These are phyloP conservation scores for Smallanthus sonchifolius DNA, from an alignment of 129 eudicot species.

Conservation along the genomic window DNA sequence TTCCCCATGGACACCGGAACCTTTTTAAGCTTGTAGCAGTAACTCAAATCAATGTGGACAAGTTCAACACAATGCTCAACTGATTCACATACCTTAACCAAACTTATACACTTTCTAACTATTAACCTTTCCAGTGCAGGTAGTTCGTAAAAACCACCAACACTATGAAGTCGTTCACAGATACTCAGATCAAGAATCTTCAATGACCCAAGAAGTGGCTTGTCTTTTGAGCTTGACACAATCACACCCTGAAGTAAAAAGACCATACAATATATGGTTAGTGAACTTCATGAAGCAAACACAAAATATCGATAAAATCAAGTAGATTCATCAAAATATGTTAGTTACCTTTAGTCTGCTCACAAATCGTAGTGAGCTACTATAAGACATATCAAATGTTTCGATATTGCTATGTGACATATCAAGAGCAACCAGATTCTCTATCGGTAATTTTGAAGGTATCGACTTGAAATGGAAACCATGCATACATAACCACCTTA, in stretches of 20 bases:
- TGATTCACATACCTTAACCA: not conserved
- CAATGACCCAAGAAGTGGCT: not conserved
- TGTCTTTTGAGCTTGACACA: not conserved
- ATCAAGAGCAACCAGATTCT: slow-evolving; percentile 20
- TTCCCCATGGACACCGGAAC: not conserved
- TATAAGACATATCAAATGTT: not conserved
- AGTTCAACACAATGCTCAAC: not conserved
- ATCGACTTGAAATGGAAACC: slow-evolving; percentile 8
- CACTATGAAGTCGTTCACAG: not conserved
- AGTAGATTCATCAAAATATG: not conserved
- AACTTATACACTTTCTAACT: not conserved
- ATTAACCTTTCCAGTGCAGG: slow-evolving; percentile 3
- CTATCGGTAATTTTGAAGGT: slow-evolving; percentile 7
- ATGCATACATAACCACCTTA: slow-evolving; percentile 30
- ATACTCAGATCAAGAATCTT: slow-evolving; percentile 16
- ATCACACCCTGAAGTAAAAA: not conserved
- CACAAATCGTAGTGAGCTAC: not conserved
- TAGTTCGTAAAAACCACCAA: not conserved
- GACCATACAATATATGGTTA: not conserved
- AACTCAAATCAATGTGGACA: not conserved
- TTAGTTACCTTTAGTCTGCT: not conserved
- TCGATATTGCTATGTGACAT: slow-evolving; percentile 5
- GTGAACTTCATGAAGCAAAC: not conserved
- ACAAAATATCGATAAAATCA: no score
- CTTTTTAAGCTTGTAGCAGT: not conserved